Evolutionary conservation across 805 yeast genomes (phyloP).

Genomic region (Candida xiaguanensis): DNA sequence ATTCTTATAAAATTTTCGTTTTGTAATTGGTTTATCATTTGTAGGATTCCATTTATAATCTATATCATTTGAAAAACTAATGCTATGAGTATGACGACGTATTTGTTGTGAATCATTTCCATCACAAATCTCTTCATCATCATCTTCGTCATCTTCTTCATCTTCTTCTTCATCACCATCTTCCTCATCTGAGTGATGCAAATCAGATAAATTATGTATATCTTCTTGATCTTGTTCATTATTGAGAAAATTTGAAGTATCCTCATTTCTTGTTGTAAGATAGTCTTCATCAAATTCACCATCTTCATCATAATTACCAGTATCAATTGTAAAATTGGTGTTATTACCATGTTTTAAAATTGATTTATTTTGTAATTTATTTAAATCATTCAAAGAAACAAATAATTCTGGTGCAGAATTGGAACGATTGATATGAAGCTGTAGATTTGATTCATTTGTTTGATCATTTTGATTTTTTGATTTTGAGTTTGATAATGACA

Average conservation of each 20-base stretch:
- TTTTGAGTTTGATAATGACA: conserved; percentile 8
- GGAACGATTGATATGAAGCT: conserved; percentile 5
- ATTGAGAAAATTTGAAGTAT: neutral
- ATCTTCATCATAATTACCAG: conserved; percentile 20
- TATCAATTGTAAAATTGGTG: conserved; percentile 14
- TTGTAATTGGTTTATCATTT: conserved; percentile 24
- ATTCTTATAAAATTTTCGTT: conserved; percentile 42
- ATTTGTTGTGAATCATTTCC: neutral
- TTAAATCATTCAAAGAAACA: neutral
- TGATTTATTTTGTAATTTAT: neutral
- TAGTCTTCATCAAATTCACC: conserved; percentile 8
- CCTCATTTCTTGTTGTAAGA: conserved; percentile 8
- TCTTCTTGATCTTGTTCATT: conserved; percentile 24
- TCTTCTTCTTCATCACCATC: conserved; percentile 17
- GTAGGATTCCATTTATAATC: conserved; percentile 50
- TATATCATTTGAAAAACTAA: neutral
- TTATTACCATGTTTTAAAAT: neutral
- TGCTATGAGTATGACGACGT: neutral
- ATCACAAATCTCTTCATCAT: conserved; percentile 5
- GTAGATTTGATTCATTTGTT: neutral
- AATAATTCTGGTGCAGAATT: conserved; percentile 10
- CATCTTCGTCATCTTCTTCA: conserved; percentile 14
- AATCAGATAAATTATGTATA: conserved; percentile 23
- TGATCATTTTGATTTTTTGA: neutral
- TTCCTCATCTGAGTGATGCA: conserved; percentile 22